Percentiles rank a stretch among this genome's conserved stretches.
phyloP scores from a whole-genome alignment of 2,329 filamentous ascomycete species.

The Aspergillus tanneri region DNA sequence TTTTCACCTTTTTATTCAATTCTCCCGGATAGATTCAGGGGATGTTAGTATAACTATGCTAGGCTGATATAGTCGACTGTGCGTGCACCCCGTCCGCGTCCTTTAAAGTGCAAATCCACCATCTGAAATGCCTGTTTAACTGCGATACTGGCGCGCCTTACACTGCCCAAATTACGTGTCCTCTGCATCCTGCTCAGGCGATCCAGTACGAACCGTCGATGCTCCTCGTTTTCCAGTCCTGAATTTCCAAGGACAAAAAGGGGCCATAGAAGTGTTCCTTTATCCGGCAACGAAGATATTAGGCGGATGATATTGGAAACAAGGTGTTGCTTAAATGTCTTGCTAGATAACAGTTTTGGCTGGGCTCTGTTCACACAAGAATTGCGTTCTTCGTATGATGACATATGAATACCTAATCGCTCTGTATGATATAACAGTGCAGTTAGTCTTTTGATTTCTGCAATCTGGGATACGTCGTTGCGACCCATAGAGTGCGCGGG shows the following conservation, averaged over 20 bases:
- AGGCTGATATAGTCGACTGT: background rate
- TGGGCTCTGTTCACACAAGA: constrained; percentile 6
- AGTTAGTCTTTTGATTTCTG: constrained; percentile 30
- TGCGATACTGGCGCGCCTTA: constrained; percentile 22
- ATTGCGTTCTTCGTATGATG: background rate
- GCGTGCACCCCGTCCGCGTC: background rate
- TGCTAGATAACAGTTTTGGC: constrained; percentile 7
- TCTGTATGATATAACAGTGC: constrained; percentile 31
- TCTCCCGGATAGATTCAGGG: too few species aligned
- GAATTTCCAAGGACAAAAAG: constrained; percentile 28
- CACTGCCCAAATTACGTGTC: constrained; percentile 29
- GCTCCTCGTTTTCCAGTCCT: constrained; percentile 23
- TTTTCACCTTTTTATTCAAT: too few species aligned
- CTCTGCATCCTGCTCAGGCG: constrained; percentile 24
- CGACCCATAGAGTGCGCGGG: constrained; percentile 17
- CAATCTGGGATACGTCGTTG: constrained; percentile 25
- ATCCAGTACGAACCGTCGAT: constrained; percentile 32
- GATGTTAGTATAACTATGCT: background rate
- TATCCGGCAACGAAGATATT: constrained; percentile 22
- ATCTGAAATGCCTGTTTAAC: constrained; percentile 25
- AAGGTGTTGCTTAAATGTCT: constrained; percentile 12
- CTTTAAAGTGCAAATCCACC: constrained; percentile 11
- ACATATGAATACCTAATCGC: background rate
- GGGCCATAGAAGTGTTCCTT: constrained; percentile 25
- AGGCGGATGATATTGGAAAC: constrained; percentile 20